These are phyloP conservation scores for Lenwebbia sp. DNA, from an alignment of 345 rosid genomes.

Conservation along the genomic window DNA sequence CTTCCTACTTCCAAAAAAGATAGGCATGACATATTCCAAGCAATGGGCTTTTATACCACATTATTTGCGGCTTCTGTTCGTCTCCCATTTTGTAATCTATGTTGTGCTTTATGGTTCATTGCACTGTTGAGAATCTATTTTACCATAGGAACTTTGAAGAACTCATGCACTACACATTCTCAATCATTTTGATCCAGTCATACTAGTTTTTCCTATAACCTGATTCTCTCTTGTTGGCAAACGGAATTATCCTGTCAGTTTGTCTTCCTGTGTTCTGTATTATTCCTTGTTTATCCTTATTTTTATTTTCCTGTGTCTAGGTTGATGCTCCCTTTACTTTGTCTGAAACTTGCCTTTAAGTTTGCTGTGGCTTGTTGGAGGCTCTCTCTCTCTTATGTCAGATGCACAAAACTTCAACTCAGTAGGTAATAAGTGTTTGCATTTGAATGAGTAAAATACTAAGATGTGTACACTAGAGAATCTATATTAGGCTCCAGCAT, in stretches of 20 bases:
- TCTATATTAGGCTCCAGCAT: neutral
- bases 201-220: neutral
- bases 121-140: neutral
- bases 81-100: neutral
- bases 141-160: neutral
- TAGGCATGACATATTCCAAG: neutral
- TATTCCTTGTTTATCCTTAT: neutral
- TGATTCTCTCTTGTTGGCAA: neutral
- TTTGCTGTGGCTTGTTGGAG: slow-evolving; percentile 28
- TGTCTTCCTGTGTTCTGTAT: neutral
- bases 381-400: slow-evolving; percentile 19
- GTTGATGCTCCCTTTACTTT: slow-evolving; percentile 41
- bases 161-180: neutral
- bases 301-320: slow-evolving; percentile 10
- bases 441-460: neutral
- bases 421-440: slow-evolving; percentile 30
- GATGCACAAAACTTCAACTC: slow-evolving; percentile 24
- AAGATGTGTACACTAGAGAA: neutral
- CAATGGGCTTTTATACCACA: neutral
- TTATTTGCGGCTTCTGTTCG: neutral
- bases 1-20: neutral
- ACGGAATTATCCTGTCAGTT: neutral
- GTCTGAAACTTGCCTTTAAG: slow-evolving; percentile 35
- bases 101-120: neutral
- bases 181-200: neutral